Evolutionary conservation across 805 yeast genomes (phyloP).

Genomic region (Kodamaea hsintzibuensis): DNA sequence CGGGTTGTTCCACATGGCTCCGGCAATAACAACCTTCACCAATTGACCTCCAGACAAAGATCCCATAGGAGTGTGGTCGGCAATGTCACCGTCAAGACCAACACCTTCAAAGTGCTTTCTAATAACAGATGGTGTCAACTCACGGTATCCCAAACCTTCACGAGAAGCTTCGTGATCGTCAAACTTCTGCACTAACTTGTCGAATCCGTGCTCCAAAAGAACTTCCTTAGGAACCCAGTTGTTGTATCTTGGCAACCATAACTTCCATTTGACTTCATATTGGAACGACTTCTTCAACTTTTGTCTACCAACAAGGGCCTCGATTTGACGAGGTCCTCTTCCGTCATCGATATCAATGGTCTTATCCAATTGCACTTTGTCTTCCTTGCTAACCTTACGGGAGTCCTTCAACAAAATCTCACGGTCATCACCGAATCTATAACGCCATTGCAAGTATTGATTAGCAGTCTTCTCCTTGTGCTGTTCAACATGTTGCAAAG

Average conservation of each 20-base stretch:
- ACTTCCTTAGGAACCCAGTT: conserved; percentile 89
- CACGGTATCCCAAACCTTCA: conserved; percentile 49
- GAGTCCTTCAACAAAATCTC: conserved; percentile 93
- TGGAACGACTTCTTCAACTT: conserved; percentile 95
- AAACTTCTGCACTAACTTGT: conserved; percentile 44
- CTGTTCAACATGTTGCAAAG: conserved; percentile 93
- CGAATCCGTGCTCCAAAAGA: conserved; percentile 62
- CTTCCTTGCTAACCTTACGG: conserved; percentile 76
- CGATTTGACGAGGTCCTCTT: conserved; percentile 82
- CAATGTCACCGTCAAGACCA: conserved; percentile 96
- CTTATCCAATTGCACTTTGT: conserved; percentile 73
- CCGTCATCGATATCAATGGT: conserved; percentile 84
- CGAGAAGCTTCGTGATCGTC: conserved; percentile 51
- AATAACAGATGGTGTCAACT: conserved; percentile 81
- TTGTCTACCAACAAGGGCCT: conserved; percentile 96
- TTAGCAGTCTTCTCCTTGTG: conserved; percentile 98
- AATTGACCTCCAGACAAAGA: conserved; percentile 97
- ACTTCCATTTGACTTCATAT: conserved; percentile 93
- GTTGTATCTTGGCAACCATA: conserved; percentile 89
- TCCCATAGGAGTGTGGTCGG: conserved; percentile 97
- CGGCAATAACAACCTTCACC: conserved; percentile 97
- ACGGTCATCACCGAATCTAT: conserved; percentile 96
- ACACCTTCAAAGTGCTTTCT: conserved; percentile 97
- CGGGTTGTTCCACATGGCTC: conserved; percentile 99
- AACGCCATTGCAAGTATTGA: conserved; percentile 98